Percentiles rank a stretch among this genome's conserved stretches.
Conservation (phyloP, 805 yeast species). For the Blastobotrys parvus region DNA sequence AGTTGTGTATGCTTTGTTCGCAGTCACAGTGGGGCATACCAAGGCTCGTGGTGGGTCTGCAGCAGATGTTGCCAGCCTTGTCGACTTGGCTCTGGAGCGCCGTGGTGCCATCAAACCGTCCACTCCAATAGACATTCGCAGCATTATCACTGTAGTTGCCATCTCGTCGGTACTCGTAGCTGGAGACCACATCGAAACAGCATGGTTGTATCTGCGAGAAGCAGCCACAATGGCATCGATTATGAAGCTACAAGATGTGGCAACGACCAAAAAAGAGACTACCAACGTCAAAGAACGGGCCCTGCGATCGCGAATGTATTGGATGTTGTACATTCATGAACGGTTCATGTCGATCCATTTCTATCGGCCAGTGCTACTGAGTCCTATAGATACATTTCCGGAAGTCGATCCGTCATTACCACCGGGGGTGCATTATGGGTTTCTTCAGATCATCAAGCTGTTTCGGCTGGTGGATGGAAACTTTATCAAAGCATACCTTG, state of each 20-base stretch:
- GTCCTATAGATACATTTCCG: constrained; percentile 4
- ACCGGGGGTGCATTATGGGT: constrained; percentile 8
- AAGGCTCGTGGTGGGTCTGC: neutral
- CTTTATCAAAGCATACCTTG: constrained; percentile 10
- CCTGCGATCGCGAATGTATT: constrained; percentile 7
- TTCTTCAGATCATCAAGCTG: constrained; percentile 10
- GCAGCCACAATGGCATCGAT: constrained; percentile 11
- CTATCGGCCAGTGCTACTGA: constrained; percentile 6
- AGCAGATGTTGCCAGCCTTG: constrained; percentile 4
- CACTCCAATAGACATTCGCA: neutral
- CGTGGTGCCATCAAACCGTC: constrained; percentile 8
- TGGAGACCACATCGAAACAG: constrained; percentile 4
- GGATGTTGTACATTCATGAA: constrained; percentile 13
- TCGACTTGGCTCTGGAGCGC: constrained; percentile 5
- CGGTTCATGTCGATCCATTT: constrained; percentile 13
- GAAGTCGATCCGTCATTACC: constrained; percentile 7
- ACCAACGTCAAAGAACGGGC: constrained; percentile 5
- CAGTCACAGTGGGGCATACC: constrained; percentile 8
- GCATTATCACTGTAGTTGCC: constrained; percentile 6
- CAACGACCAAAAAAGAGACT: neutral
- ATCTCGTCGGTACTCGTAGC: constrained; percentile 10
- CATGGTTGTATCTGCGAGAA: constrained; percentile 14
- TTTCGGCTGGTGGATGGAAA: constrained; percentile 11
- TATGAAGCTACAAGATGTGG: constrained; percentile 2
- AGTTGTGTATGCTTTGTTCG: constrained; percentile 8